Percentiles rank a stretch among this genome's conserved stretches.
Evolutionary conservation across 2,329 filamentous ascomycete genomes (phyloP).

Genomic region (Scytalidium sp.): DNA sequence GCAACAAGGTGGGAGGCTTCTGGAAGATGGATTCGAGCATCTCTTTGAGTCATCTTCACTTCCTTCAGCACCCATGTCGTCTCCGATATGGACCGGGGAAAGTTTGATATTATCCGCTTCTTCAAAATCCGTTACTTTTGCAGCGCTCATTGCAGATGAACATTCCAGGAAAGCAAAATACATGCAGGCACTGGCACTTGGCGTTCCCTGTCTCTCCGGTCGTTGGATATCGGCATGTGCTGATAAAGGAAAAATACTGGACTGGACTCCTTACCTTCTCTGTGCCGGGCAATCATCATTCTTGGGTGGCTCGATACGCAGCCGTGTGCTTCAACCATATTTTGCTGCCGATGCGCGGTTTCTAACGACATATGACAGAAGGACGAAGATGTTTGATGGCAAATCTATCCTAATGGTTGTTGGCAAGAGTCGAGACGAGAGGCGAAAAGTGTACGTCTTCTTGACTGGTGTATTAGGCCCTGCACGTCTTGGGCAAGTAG

Average conservation of each 20-base stretch:
- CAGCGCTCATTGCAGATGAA: slow-evolving; percentile 79
- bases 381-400: slow-evolving; percentile 62
- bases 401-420: slow-evolving; percentile 72
- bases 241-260: slow-evolving; percentile 55
- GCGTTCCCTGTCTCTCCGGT: slow-evolving; percentile 78
- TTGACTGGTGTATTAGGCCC: slow-evolving; percentile 77
- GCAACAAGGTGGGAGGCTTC: slow-evolving; percentile 67
- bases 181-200: slow-evolving; percentile 89
- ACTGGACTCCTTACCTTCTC: slow-evolving; percentile 80
- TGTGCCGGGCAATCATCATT: slow-evolving; percentile 78
- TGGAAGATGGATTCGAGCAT: slow-evolving; percentile 76
- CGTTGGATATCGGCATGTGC: slow-evolving; percentile 79
- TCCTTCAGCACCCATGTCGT: background rate
- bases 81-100: slow-evolving; percentile 11
- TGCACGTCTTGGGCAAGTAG: slow-evolving; percentile 59
- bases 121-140: slow-evolving; percentile 64
- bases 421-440: slow-evolving; percentile 57
- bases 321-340: slow-evolving; percentile 64
- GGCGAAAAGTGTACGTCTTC: slow-evolving; percentile 74
- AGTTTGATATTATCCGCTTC: slow-evolving; percentile 52
- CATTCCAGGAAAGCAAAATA: slow-evolving; percentile 89
- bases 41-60: slow-evolving; percentile 57
- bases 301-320: slow-evolving; percentile 74
- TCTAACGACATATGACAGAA: slow-evolving; percentile 49
- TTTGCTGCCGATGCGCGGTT: slow-evolving; percentile 55